phyloP scores from a whole-genome alignment of 2,329 filamentous ascomycete genomes.

The Ramularia endophylla region DNA sequence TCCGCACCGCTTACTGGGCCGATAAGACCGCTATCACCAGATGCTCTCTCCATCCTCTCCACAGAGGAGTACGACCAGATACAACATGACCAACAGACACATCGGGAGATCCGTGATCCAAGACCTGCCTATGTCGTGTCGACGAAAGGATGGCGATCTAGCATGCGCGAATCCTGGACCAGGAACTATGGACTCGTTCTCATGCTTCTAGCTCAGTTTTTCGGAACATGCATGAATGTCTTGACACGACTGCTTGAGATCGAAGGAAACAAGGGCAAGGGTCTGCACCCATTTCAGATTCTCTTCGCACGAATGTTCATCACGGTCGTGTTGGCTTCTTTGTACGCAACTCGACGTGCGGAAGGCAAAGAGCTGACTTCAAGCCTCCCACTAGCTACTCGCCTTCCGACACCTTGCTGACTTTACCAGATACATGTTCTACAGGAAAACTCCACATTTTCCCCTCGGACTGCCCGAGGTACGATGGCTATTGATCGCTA shows the following conservation, averaged over 20 bases:
- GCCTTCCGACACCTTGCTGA: no score
- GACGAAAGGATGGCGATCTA: conserved; percentile 16
- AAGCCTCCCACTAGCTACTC: no score
- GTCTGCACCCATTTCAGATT: conserved; percentile 78
- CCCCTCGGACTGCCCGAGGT: conserved; percentile 65
- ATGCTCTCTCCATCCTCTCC: conserved; percentile 37
- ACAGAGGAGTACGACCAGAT: conserved; percentile 30
- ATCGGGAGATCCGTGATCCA: conserved; percentile 1
- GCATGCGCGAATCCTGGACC: conserved; percentile 46
- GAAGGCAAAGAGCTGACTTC: conserved; percentile 57
- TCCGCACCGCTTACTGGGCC: conserved; percentile 23
- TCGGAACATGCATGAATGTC: conserved; percentile 81
- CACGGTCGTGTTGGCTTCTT: conserved; percentile 59
- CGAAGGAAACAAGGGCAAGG: conserved; percentile 57
- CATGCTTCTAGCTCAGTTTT: conserved; percentile 70
- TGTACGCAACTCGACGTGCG: conserved; percentile 71
- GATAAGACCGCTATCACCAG: conserved; percentile 37
- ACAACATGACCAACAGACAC: conserved; percentile 8
- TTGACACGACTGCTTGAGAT: conserved; percentile 69
- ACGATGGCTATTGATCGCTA: conserved; percentile 58
- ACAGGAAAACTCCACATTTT: conserved; percentile 58
- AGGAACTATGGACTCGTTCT: conserved; percentile 67
- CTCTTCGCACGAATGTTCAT: conserved; percentile 74
- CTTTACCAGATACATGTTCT: conserved; percentile 78
- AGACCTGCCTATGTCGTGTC: neutral